Evolutionary conservation across 768 basidiomycete species (phyloP).

Genomic region (Mycena polygramma): DNA sequence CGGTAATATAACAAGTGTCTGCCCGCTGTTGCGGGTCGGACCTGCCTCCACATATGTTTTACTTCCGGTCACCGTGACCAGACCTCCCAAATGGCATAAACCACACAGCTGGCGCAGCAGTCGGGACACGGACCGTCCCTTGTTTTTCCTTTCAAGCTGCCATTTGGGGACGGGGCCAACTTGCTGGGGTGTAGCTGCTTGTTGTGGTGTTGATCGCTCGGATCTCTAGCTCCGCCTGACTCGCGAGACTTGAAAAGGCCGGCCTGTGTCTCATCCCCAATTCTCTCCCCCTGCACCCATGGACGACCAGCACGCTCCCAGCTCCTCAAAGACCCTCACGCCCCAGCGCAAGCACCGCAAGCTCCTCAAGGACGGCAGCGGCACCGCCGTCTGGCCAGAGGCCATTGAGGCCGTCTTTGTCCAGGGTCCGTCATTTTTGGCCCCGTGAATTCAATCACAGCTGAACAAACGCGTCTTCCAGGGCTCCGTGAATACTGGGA

Average conservation of each 20-base stretch:
- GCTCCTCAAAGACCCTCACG: constrained; percentile 61
- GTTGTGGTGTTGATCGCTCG: not conserved
- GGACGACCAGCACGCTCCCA: constrained; percentile 42
- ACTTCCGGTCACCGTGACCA: too few relatives aligned
- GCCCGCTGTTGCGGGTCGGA: too few relatives aligned
- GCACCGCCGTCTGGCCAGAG: constrained; percentile 89
- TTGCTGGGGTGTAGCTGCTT: not conserved
- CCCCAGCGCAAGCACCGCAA: constrained; percentile 88
- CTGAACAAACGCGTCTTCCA: constrained; percentile 41
- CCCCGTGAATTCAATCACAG: not conserved
- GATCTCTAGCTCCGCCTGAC: not conserved
- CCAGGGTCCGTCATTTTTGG: constrained; percentile 60
- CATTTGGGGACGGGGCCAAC: not conserved
- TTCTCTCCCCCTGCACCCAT: constrained; percentile 41
- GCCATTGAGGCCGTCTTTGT: constrained; percentile 83
- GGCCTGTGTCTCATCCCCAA: not conserved
- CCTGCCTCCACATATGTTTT: too few relatives aligned
- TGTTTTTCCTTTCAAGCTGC: not conserved
- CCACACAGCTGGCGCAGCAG: too few relatives aligned
- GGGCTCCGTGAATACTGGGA: constrained; percentile 85
- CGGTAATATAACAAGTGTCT: too few relatives aligned
- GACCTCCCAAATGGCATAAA: not conserved
- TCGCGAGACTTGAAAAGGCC: constrained; percentile 4
- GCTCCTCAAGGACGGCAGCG: constrained; percentile 83
- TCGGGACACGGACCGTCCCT: too few relatives aligned